Percentiles rank a stretch among this genome's conserved stretches.
These are phyloP conservation scores for Fusarium sp. DNA, from an alignment of 2,329 filamentous ascomycete species.

Conservation along the genomic window DNA sequence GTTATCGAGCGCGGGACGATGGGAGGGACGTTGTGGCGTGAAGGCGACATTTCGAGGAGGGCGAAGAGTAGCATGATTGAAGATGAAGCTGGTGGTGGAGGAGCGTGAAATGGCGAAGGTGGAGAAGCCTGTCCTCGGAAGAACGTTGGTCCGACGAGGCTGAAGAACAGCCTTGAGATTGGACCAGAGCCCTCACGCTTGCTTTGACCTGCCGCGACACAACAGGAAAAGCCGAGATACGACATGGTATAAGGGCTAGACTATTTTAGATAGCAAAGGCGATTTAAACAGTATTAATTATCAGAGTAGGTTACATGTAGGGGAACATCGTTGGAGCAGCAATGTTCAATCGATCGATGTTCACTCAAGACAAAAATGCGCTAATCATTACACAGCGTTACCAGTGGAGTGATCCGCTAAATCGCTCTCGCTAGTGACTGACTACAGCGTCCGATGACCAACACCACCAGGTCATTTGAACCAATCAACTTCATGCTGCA, in stretches of 20 bases:
- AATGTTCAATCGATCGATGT: background rate
- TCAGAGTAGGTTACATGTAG: fast-evolving
- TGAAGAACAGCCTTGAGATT: no score
- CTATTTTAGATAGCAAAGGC: no score
- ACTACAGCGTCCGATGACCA: background rate
- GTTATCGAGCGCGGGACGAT: background rate
- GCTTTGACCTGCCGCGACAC: background rate
- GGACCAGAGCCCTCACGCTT: no score
- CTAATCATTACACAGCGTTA: background rate
- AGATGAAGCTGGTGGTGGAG: background rate
- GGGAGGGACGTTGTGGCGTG: background rate
- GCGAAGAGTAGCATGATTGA: background rate
- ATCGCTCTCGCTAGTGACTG: background rate
- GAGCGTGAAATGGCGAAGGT: background rate
- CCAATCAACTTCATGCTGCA: background rate
- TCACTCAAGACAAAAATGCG: background rate
- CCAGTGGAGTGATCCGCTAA: background rate
- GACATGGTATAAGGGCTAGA: background rate
- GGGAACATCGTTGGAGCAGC: background rate
- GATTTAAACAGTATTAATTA: no score
- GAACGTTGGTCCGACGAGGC: background rate
- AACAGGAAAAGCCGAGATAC: background rate
- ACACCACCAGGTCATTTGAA: background rate
- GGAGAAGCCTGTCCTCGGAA: background rate
- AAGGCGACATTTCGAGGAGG: conserved; percentile 1